Evolutionary conservation across 2,329 filamentous ascomycete species (phyloP).

Genomic region (Talaromyces sp.): DNA sequence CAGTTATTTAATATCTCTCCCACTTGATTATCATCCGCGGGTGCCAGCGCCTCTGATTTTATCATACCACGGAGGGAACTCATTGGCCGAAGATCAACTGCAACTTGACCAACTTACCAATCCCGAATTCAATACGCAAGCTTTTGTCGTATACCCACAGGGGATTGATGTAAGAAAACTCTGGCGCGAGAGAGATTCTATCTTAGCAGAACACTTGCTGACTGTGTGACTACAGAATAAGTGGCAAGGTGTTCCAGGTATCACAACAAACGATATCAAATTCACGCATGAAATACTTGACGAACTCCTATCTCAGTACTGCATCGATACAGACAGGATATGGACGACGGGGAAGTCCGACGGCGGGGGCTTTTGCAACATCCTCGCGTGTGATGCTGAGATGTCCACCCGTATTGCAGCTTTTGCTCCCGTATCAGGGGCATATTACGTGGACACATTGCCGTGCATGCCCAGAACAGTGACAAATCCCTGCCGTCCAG

Average conservation of each 20-base stretch:
- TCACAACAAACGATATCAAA: neutral
- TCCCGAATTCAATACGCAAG: neutral
- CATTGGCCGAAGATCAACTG: neutral
- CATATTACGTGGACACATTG: neutral
- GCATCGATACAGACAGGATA: neutral
- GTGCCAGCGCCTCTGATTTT: neutral
- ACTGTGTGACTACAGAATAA: neutral
- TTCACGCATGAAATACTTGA: constrained; percentile 1
- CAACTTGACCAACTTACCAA: constrained; percentile 5
- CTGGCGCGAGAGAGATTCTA: neutral
- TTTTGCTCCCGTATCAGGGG: constrained; percentile 3
- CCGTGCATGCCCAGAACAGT: neutral
- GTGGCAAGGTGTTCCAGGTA: constrained; percentile 5
- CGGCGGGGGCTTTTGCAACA: neutral
- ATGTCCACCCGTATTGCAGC: constrained; percentile 1
- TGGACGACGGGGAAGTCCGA: constrained; percentile 5
- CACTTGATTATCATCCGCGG: neutral
- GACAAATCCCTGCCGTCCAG: neutral
- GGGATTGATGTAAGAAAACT: constrained; percentile 1
- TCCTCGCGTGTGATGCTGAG: neutral
- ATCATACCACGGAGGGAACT: constrained; percentile 1
- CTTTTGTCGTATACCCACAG: constrained; percentile 3
- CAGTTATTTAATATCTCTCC: constrained; percentile 1
- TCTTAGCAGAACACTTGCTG: neutral
- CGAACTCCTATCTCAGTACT: neutral